Evolutionary conservation across 1,139 yeast species (phyloP), one percentile per base, ranked within the genome.

Genomic region (Nakaseomyces uthaithaninus): DNA sequence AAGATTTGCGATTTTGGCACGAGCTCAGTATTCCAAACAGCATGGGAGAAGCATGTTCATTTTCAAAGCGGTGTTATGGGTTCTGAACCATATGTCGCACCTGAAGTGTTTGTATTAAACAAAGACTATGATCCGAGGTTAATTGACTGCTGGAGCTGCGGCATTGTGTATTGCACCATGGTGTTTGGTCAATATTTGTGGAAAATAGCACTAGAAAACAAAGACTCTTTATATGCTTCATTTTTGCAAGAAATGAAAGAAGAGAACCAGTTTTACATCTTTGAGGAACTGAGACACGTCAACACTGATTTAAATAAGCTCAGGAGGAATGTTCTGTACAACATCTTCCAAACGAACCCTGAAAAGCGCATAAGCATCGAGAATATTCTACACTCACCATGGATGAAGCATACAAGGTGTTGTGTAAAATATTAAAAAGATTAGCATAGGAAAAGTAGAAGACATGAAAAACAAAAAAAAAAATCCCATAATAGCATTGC

Each of bases 1-100:
- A 79, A 80, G 53, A 67, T 80, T 24, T 71, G 79, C 37, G 91
- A 80, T 59, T 80, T 80, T 58, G 91, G 91, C n/a, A 78, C 83
- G 28, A 73, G 84, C 36, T 80, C 77, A 42, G 86, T 80, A n/a
- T 77, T 80, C 51, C 70, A 75, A 51, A 79, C 86, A 1, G 78
- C 79, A 9, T 80, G 85, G 81, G 81, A 78, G 49, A 71, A 68
- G 43, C 64, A 68, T 34, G 69, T 72, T 22, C 77, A 74, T 45
- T 65, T 66, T 34, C 68, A 71, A 28, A 57, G 63, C 9, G 85
- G 85, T 2, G 78, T 82, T 0, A 71, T 74, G 58, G 96, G 96
- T 3, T 82, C 84, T 2, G 83, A 74, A 46, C 81, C 87, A 2
- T 80, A 78, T 57, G 80, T 80, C 55, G 76, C 86, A 0, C 89